These are phyloP conservation scores for Heterobasidion parviporum DNA, from an alignment of 1,284 basidiomycete species.

Conservation along the genomic window DNA sequence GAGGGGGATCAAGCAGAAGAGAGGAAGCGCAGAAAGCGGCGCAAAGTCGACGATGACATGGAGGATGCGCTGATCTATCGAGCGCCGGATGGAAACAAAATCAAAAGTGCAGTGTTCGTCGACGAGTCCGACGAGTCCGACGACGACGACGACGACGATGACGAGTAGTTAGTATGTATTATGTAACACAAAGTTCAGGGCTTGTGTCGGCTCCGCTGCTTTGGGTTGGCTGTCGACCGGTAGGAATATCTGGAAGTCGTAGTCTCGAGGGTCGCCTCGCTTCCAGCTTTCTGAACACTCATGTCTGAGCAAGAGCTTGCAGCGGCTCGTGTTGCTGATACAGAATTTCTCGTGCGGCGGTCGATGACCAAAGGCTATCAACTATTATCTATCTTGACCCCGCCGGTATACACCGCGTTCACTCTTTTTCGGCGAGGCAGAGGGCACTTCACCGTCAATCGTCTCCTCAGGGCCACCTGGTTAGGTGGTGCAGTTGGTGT, in stretches of 20 bases:
- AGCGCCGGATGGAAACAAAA: not conserved
- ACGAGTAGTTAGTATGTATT: not conserved
- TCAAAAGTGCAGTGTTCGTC: not conserved
- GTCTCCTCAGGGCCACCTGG: slow-evolving; percentile 62
- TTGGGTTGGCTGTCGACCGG: no score
- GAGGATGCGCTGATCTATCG: not conserved
- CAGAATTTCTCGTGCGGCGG: slow-evolving; percentile 50
- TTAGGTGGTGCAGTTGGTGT: slow-evolving; percentile 50
- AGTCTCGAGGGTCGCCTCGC: not conserved
- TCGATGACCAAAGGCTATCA: slow-evolving; percentile 61
- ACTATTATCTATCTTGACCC: slow-evolving; percentile 48
- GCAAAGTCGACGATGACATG: not conserved
- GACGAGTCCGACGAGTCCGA: not conserved
- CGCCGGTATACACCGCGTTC: slow-evolving; percentile 48
- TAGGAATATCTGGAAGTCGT: no score
- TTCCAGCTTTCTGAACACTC: not conserved
- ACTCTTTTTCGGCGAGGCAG: slow-evolving; percentile 46
- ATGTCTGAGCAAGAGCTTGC: slow-evolving; percentile 6
- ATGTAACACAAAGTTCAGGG: no score
- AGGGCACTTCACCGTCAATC: slow-evolving; percentile 45
- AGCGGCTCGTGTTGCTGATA: slow-evolving; percentile 24
- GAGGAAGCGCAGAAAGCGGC: not conserved
- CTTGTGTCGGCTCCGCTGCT: no score
- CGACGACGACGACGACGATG: not conserved
- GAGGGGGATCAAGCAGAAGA: not conserved